These are phyloP conservation scores for Ceratocystis variospora DNA, from an alignment of 2,329 filamentous ascomycete species.

Conservation along the genomic window DNA sequence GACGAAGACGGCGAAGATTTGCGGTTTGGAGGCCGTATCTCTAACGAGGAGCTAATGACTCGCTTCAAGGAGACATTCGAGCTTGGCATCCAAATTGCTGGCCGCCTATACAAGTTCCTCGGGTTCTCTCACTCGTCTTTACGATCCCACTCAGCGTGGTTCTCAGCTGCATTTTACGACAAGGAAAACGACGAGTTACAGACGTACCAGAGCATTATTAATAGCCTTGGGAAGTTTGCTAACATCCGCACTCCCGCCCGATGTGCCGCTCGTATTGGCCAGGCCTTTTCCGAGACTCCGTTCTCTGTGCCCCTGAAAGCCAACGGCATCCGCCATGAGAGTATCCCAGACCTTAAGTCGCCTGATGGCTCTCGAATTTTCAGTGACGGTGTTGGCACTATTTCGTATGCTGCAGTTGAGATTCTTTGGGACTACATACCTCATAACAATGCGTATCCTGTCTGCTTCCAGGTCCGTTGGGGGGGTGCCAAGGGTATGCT, in stretches of 20 bases:
- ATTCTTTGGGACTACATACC: constrained; percentile 46
- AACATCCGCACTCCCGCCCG: constrained; percentile 40
- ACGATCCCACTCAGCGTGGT: constrained; percentile 57
- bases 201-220: constrained; percentile 33
- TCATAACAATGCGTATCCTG: constrained; percentile 37
- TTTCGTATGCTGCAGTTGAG: constrained; percentile 46
- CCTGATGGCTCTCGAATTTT: constrained; percentile 43
- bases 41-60: constrained; percentile 36
- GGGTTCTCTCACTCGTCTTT: constrained; percentile 72
- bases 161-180: constrained; percentile 36
- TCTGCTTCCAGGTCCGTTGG: constrained; percentile 61
- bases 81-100: constrained; percentile 49
- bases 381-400: constrained; percentile 66
- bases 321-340: constrained; percentile 25
- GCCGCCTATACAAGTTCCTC: constrained; percentile 49
- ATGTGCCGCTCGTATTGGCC: constrained; percentile 46
- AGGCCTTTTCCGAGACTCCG: constrained; percentile 63
- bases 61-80: constrained; percentile 49
- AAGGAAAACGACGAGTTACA: constrained; percentile 24
- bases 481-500: constrained; percentile 68
- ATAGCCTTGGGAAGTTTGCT: constrained; percentile 36
- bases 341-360: constrained; percentile 40
- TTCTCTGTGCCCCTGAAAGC: constrained; percentile 41
- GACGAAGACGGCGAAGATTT: constrained; percentile 60
- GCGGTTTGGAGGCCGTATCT: constrained; percentile 31